Base-by-base conservation (phyloP, 257 asterid genomes). In the Fraxinus quadrangulata region DNA sequence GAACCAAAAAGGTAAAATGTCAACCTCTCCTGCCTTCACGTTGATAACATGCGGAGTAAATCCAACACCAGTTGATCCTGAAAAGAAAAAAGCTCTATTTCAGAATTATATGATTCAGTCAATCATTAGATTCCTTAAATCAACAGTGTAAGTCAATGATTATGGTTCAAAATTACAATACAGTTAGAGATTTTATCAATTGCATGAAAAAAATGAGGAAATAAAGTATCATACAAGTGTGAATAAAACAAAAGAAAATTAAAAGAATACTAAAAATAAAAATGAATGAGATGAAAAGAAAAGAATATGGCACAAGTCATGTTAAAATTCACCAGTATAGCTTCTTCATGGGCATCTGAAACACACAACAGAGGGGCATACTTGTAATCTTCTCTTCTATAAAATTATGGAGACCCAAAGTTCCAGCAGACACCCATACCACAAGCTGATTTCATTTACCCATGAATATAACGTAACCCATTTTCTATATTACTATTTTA, bases 11-110 rank as follows among this genome's bases (percentile, higher is more conserved):
- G 33, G 19, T 61, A 51, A 76, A 70, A 65, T 39, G 54, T 33
- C 71, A 72, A 89, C 91, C 91, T 89, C 93, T 75, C 93, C 93
- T 0, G 86, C 75, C 59, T 75, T 70, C 67, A 87, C 93, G 36
- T 21, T 67, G 70, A 89, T 81, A 33, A 86, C 78, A 82, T 85
- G 92, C 21, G 89, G 85, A 49, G 77, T 86, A 49, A 86, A 83
- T 78, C 87, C 90, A 70, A 78, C 79, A 56, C 87, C 92, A 69
- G 79, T 77, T 56, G 92, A 84, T 47, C 90, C 94, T 87, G 92
- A 40, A 70, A 42, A 23, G 6, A 7, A 12, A 77, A 47, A 63
- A 5, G 71, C 49, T 31, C 34, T 1, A 23, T 26, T 13, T 63
- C 69, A 63, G 69, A 12, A 1, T 63, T 24, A 63, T 10, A 26